Conservation (phyloP, 139 green algal genomes). For the Chlamydomonas sp. region DNA sequence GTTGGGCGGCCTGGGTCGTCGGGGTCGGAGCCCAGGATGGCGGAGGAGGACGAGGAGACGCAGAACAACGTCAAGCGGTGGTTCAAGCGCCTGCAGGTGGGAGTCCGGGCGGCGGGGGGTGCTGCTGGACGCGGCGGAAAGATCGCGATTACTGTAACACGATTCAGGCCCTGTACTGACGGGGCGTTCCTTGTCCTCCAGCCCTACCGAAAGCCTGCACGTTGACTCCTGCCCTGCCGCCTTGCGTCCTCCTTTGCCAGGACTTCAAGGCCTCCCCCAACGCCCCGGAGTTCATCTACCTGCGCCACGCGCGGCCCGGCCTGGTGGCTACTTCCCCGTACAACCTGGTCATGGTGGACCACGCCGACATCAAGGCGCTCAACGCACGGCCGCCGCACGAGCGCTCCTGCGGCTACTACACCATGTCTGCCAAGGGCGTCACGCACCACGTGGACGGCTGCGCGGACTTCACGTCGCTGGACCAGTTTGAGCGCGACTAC, state of each 20-base stretch:
- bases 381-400: background rate
- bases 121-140: background rate
- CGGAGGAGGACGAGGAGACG: background rate
- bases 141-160: background rate
- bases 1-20: too few species aligned
- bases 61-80: background rate
- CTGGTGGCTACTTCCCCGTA: conserved; percentile 44
- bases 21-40: background rate
- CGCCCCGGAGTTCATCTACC: conserved; percentile 20
- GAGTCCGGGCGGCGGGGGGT: too few species aligned
- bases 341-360: conserved; percentile 58
- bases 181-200: background rate
- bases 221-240: background rate
- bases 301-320: background rate
- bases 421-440: conserved; percentile 52
- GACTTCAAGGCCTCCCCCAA: conserved; percentile 18
- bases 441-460: conserved; percentile 60
- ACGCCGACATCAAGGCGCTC: conserved; percentile 51
- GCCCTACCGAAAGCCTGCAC: background rate
- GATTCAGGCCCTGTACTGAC: background rate
- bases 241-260: background rate
- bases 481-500: conserved; percentile 75
- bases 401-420: background rate
- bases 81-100: background rate
- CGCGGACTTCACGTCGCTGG: conserved; percentile 67